Conservation (phyloP, 148 eudicot genomes). For the Fallopia convolvulus region DNA sequence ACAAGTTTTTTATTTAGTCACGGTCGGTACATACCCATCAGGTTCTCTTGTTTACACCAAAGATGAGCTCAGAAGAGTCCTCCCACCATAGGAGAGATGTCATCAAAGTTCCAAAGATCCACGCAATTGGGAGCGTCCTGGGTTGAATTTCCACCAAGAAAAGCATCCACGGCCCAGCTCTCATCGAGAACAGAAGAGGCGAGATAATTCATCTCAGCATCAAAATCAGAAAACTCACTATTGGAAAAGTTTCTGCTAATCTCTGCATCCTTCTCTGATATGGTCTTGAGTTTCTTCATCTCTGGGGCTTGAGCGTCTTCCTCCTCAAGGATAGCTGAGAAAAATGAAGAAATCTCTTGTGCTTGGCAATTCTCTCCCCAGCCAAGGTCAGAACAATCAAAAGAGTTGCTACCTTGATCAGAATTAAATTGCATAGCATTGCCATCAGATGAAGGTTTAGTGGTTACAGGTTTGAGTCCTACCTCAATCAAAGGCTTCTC, state of each 20-base stretch:
- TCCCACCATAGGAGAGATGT: background rate
- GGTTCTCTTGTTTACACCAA: conserved; percentile 1
- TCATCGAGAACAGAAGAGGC: conserved; percentile 1
- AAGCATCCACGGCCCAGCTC: conserved; percentile 10
- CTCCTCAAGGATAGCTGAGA: conserved; percentile 8
- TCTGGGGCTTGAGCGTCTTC: background rate
- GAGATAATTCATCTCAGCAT: conserved; percentile 1
- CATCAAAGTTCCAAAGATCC: conserved; percentile 9
- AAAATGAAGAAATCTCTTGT: conserved; percentile 6
- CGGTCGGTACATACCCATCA: background rate
- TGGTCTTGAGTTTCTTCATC: conserved; percentile 5
- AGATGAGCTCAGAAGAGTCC: background rate
- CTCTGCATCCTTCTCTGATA: background rate
- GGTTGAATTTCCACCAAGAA: background rate
- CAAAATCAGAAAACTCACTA: background rate
- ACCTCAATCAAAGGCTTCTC: conserved; percentile 1
- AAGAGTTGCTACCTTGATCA: conserved; percentile 3
- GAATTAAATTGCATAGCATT: background rate
- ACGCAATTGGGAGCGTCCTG: background rate
- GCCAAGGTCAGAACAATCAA: conserved; percentile 12
- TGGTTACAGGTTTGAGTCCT: too few relatives aligned
- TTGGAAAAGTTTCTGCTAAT: background rate
- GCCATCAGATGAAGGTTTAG: background rate
- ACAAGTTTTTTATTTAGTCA: background rate
- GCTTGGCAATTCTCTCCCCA: conserved; percentile 10